Conservation (phyloP, 768 basidiomycete genomes). For the Leucogyrophana mollusca region DNA sequence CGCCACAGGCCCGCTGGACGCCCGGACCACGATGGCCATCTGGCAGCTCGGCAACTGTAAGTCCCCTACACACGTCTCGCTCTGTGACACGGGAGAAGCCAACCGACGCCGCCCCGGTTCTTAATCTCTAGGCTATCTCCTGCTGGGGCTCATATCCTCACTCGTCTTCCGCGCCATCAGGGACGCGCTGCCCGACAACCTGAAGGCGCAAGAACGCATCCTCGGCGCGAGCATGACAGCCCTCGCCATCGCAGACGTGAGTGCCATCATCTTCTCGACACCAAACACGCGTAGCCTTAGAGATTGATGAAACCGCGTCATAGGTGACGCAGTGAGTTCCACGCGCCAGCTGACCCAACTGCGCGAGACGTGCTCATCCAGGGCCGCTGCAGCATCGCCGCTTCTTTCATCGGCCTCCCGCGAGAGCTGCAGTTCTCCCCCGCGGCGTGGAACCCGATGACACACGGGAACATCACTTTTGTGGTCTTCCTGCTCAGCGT, state of each 20-base stretch:
- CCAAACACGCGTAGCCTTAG: too few species aligned
- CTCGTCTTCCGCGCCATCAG: conserved; percentile 66
- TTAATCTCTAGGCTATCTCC: conserved; percentile 49
- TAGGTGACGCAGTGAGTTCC: conserved; percentile 68
- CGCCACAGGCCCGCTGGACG: conserved; percentile 33
- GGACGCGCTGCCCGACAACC: conserved; percentile 55
- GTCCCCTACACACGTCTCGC: conserved; percentile 12
- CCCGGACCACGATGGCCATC: conserved; percentile 57
- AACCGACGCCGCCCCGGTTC: too few species aligned
- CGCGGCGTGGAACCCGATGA: conserved; percentile 64
- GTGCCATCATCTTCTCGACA: conserved; percentile 19
- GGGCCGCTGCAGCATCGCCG: conserved; percentile 62
- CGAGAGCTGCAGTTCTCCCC: conserved; percentile 48
- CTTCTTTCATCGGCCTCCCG: conserved; percentile 60
- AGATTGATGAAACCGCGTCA: conserved; percentile 2
- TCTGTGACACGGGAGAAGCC: neutral
- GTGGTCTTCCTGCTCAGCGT: conserved; percentile 53
- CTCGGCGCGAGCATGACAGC: conserved; percentile 61
- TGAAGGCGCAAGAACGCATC: conserved; percentile 65
- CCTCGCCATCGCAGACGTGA: conserved; percentile 69
- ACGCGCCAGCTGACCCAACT: too few species aligned
- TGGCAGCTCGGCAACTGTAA: conserved; percentile 70
- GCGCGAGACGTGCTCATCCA: too few species aligned
- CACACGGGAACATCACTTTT: conserved; percentile 75
- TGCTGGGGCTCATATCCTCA: conserved; percentile 63